Evolutionary conservation across 1,284 basidiomycete genomes (phyloP).

Genomic region (Grifola frondosa): DNA sequence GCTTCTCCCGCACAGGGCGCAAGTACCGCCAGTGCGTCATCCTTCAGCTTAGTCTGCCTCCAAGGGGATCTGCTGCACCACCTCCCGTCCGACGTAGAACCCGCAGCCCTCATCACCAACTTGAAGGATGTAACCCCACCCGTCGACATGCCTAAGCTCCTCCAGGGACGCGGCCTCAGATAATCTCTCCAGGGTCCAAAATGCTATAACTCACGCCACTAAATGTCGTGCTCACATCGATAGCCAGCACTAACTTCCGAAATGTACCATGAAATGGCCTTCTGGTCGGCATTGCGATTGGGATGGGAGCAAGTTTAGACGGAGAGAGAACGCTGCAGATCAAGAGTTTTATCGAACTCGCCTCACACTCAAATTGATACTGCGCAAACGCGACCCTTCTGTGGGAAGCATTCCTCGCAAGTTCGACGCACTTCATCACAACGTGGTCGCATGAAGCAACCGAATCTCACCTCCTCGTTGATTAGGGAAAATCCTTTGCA

Average conservation of each 20-base stretch:
- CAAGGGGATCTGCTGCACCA: slow-evolving; percentile 61
- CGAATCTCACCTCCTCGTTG: too few species aligned
- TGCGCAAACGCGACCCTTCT: too few species aligned
- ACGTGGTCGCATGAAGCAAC: too few species aligned
- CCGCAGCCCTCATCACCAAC: slow-evolving; percentile 80
- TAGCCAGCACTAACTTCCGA: slow-evolving; percentile 46
- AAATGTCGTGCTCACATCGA: slow-evolving; percentile 55
- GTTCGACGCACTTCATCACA: too few species aligned
- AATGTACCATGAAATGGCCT: slow-evolving; percentile 16
- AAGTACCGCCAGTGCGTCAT: slow-evolving; percentile 35
- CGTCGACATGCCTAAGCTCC: slow-evolving; percentile 69
- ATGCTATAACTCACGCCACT: slow-evolving; percentile 49
- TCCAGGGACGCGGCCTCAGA: slow-evolving; percentile 37
- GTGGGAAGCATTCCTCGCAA: too few species aligned
- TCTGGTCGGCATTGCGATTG: slow-evolving; percentile 5
- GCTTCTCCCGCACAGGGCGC: slow-evolving; percentile 59
- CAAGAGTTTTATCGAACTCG: too few species aligned
- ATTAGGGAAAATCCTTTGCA: too few species aligned
- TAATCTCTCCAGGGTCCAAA: slow-evolving; percentile 46
- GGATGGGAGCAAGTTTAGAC: too few species aligned
- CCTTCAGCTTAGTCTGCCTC: slow-evolving; percentile 47
- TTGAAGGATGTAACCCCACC: slow-evolving; percentile 85
- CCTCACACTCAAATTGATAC: too few species aligned
- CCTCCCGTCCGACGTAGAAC: slow-evolving; percentile 71
- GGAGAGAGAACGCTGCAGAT: too few species aligned